Conservation (phyloP, 164 flowering plant species). For the Vitis amurensis region DNA sequence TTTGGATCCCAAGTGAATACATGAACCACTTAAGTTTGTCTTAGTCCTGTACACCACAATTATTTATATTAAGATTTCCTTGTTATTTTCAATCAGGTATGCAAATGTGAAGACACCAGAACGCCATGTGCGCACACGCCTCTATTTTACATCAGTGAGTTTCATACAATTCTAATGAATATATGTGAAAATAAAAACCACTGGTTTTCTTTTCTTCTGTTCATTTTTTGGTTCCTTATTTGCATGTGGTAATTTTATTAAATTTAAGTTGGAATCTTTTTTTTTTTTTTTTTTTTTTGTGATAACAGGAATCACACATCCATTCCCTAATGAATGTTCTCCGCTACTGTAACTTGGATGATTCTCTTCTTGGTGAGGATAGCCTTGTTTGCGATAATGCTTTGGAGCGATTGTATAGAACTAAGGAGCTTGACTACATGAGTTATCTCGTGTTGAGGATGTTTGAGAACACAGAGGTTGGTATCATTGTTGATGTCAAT, state of each 20-base stretch:
- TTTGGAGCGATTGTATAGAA: slow-evolving; percentile 76
- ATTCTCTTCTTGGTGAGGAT: slow-evolving; percentile 85
- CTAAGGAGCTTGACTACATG: slow-evolving; percentile 99
- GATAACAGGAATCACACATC: slow-evolving; percentile 92
- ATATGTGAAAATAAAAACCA: too few species aligned
- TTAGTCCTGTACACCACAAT: background rate
- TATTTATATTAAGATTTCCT: background rate
- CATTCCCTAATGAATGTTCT: slow-evolving; percentile 98
- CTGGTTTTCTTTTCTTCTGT: background rate
- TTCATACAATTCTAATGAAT: slow-evolving; percentile 1
- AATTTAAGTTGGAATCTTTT: background rate
- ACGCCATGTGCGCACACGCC: slow-evolving; percentile 94
- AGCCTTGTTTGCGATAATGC: slow-evolving; percentile 83
- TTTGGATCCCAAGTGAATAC: slow-evolving; percentile 81
- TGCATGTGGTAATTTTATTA: background rate
- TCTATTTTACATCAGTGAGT: slow-evolving; percentile 96
- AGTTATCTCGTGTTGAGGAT: slow-evolving; percentile 92
- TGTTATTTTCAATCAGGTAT: slow-evolving; percentile 50
- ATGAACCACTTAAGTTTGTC: slow-evolving; percentile 1
- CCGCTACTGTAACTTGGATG: slow-evolving; percentile 98
- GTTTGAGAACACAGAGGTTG: slow-evolving; percentile 94
- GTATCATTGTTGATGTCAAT: slow-evolving; percentile 3
- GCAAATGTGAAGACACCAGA: slow-evolving; percentile 99
- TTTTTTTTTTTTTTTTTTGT: background rate
- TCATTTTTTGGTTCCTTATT: background rate